Evolutionary conservation across 306 rosid genomes (phyloP), one percentile per base, ranked within the genome.

Genomic region (Urtica urens): DNA sequence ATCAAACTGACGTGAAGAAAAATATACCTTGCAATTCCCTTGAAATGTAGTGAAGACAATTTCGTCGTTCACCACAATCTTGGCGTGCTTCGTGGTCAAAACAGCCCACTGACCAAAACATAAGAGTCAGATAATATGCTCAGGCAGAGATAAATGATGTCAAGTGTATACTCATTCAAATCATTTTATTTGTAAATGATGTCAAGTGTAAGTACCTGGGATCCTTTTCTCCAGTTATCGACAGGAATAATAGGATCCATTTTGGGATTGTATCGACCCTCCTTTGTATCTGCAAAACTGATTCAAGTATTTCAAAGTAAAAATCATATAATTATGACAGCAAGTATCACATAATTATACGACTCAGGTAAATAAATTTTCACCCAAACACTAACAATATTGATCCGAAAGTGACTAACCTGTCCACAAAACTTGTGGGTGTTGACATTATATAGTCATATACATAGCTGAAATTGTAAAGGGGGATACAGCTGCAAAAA

Each of bases 271-370:
- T 92, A 92, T 14, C 96, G 99, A 33, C 94, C 94, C 59, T 82
- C 83, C 71, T 92, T 92, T 2, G 86, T 77, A 65, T 92, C 99
- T 25, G 99, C 96, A 65, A 92, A 92, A 72, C 99, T 92, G 87
- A 40, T 38, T 56, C 57, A 51, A 55, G 19, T 29, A 62, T 38
- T 60, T 42, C 47, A 24, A 20, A 7, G 44, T 62, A 46, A 25
- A 30, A 38, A 40, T 23, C 40, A n/a, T 7, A 29, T 5, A 29
- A 46, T 23, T 18, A 5, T 7, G 4, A 64, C 6, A 23, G 12
- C 14, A 34, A 12, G 40, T 25, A 49, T 23, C 40, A 14, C 29
- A 23, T 28, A 51, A n/a, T n/a, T n/a, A n/a, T n/a, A n/a, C n/a
- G n/a, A n/a, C n/a, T n/a, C n/a, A n/a, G n/a, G n/a, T n/a, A n/a